Conservation (phyloP, 1,139 yeast species). For the Geotrichum phurueaensis region DNA sequence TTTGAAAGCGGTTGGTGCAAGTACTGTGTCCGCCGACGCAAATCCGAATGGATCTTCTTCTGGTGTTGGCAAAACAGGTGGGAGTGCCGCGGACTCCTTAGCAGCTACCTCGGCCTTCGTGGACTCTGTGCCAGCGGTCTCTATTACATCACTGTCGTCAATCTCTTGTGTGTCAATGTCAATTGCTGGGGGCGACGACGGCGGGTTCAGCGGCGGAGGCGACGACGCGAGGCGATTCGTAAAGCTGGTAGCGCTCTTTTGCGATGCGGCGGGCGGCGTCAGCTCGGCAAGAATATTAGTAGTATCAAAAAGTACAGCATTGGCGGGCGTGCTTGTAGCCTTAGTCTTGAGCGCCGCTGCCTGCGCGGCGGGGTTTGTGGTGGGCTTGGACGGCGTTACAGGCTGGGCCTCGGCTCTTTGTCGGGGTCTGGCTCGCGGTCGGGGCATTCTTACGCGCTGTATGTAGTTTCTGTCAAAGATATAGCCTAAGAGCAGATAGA, state of each 20-base stretch:
- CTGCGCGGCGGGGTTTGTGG: background rate
- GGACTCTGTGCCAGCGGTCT: background rate
- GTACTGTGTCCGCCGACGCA: background rate
- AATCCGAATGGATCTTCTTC: background rate
- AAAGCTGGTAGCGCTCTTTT: background rate
- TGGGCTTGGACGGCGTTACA: background rate
- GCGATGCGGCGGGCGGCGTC: background rate
- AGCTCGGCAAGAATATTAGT: background rate
- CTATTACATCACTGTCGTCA: background rate
- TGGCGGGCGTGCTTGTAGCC: background rate
- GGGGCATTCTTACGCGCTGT: constrained; percentile 3
- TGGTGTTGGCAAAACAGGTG: background rate
- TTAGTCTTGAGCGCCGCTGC: background rate
- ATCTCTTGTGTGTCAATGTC: background rate
- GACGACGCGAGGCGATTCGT: background rate
- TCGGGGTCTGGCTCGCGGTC: constrained; percentile 1
- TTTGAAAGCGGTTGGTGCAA: background rate
- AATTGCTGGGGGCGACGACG: background rate
- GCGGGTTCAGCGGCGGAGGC: background rate
- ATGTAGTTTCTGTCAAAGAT: background rate
- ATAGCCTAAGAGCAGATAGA: background rate
- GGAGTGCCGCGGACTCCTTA: background rate
- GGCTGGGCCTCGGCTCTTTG: background rate
- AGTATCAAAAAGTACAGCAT: background rate
- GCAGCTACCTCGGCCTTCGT: background rate